Evolutionary conservation across 345 rosid species (phyloP), one percentile per base, ranked within the genome.

Genomic region (Gossypium bickii): DNA sequence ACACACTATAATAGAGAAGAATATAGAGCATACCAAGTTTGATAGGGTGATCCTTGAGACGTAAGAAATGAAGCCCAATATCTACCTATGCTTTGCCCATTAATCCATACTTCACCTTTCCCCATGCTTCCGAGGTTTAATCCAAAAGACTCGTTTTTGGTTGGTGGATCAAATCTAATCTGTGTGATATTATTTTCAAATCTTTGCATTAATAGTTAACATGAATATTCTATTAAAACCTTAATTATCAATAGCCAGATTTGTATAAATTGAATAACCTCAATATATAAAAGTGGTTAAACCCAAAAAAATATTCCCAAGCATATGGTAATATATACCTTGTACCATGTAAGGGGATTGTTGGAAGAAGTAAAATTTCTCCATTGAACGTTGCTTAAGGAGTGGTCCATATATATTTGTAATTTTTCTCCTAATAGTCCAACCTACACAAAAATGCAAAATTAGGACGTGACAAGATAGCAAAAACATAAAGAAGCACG

Each of bases 301-400:
- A 5, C 41, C 41, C 41, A 3, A 48, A 12, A 48, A 48, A 15
- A 12, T 12, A 48, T 48, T 12, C 52, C 15, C 52, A 10, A 48
- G 15, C 17, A 13, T 16, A 49, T 11, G 13, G 15, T 34, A 10
- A 38, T 1, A 17, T 18, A 48, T 86, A 93, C 98, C 97, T 93
- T 93, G 80, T 90, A 93, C 98, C 98, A 93, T 64, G 82, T 90
- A 49, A 89, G 86, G 49, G 78, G 85, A 63, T 76, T 87, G 49
- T 47, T 72, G 44, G 83, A 45, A 38, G 89, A 85, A 72, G 78
- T 82, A 78, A 81, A 85, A 12, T 67, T 75, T 12, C 38, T 80
- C 98, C 97, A 93, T 48, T 62, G 85, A 70, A 87, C 82, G 75
- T 76, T 80, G 20, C 51, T 73, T 51, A 86, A 82, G 61, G 89